Evolutionary conservation across 306 rosid species (phyloP).

Genomic region (Quercus aquifolioides): DNA sequence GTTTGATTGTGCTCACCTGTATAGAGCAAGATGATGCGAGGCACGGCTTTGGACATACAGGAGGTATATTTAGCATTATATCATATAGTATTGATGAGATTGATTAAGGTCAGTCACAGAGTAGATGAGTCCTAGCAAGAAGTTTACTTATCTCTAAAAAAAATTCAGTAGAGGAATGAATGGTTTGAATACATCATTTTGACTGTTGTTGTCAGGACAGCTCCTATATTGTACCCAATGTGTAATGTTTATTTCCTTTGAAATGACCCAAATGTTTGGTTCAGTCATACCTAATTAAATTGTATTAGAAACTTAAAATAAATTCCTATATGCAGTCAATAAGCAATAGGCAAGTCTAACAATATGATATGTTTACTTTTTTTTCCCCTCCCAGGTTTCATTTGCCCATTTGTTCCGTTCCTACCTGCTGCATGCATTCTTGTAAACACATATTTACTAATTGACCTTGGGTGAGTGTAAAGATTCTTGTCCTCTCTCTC

Average conservation of each 20-base stretch:
- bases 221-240: not conserved
- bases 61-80: slow-evolving; percentile 45
- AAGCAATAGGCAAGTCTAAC: slow-evolving; percentile 7
- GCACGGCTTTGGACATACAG: slow-evolving; percentile 62
- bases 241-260: not conserved
- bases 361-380: not conserved
- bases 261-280: not conserved
- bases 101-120: not conserved
- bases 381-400: slow-evolving; percentile 45
- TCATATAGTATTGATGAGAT: not conserved
- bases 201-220: not conserved
- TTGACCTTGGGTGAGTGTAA: slow-evolving; percentile 67
- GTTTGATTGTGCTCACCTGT: slow-evolving; percentile 45
- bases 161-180: not conserved
- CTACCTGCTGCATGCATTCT: slow-evolving; percentile 68
- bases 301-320: not conserved
- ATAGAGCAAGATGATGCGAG: slow-evolving; percentile 59
- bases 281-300: not conserved
- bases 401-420: slow-evolving; percentile 70
- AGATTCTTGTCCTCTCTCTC: not conserved
- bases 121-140: not conserved
- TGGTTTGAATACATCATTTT: not conserved
- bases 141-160: not conserved
- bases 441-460: slow-evolving; percentile 58
- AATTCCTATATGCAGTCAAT: not conserved